Base-by-base conservation (phyloP, 2,329 filamentous ascomycete genomes). In the Pestalotiopsis sp. region DNA sequence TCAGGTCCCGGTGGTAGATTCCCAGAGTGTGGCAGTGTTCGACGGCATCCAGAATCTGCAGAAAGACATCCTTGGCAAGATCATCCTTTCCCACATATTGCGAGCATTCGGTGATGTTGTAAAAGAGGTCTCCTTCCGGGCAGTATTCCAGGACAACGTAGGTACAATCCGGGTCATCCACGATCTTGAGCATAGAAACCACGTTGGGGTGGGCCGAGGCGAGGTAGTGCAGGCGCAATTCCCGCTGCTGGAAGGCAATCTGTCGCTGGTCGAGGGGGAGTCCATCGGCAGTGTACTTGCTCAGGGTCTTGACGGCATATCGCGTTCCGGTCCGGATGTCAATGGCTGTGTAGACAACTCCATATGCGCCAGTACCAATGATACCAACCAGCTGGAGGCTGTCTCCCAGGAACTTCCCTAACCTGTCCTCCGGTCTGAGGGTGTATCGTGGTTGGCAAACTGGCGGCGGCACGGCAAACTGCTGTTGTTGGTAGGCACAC, bases 111-210 rank as follows among this genome's bases (percentile, higher is more conserved):
- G 96, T 98, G 82, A 99, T 99, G 84, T 97, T 98, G 80, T 93
- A 92, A 83, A 99, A 99, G 72, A 99, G 84, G 80, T 99, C 96
- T 77, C 96, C 96, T 81, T 98, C 96, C 6, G 94, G 94, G 84
- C 95, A 98, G 81, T 95, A 98, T 81, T 99, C 96, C 79, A 99
- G 88, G 73, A 99, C 92, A 75, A 98, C 95, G 82, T 94, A 98
- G 72, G 95, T 97, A 87, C 94, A 98, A 80, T 98, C 94, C 70
- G 89, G 86, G 76, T 93, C 92, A 81, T 97, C 94, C 84, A 98
- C 90, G 77, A 98, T 97, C 86, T 96, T 95, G 74, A 94, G 87
- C 86, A 99, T 89, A 74, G 94, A 96, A 70, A 98, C 94, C 72
- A 99, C 93, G 80, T 98, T 98, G 77, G 91, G 90, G 79, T 99